Evolutionary conservation across 352 stramenopile genomes (phyloP).

Genomic region (Globisporangium canariense): DNA sequence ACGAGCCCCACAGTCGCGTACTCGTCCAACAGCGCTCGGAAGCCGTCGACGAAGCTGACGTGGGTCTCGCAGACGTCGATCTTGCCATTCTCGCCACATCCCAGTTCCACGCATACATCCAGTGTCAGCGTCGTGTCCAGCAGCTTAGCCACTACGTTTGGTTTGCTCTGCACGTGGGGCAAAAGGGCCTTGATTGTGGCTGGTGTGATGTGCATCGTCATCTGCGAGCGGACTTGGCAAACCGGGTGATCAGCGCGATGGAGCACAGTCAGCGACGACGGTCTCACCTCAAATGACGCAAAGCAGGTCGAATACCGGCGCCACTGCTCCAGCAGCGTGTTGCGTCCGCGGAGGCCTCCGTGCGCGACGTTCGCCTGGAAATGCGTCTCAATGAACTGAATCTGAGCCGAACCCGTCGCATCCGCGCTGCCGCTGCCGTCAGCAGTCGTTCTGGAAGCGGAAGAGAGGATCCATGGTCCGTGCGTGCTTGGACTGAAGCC

Average conservation of each 20-base stretch:
- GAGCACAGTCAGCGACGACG: slow-evolving; percentile 13
- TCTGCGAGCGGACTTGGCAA: slow-evolving; percentile 8
- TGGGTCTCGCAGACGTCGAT: slow-evolving; percentile 3
- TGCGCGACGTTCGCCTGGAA: slow-evolving; percentile 14
- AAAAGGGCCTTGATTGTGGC: slow-evolving; percentile 17
- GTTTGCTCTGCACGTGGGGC: slow-evolving; percentile 13
- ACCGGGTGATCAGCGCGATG: slow-evolving; percentile 6
- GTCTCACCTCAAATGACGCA: slow-evolving; percentile 8
- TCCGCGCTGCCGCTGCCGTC: background rate
- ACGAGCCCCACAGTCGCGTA: slow-evolving; percentile 20
- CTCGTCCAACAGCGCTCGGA: slow-evolving; percentile 19
- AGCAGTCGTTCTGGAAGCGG: slow-evolving; percentile 1
- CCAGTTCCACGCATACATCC: background rate
- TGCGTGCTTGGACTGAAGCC: slow-evolving; percentile 12
- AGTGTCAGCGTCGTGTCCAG: background rate
- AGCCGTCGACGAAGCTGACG: slow-evolving; percentile 13
- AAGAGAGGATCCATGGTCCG: slow-evolving; percentile 1
- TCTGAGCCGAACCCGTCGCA: slow-evolving; percentile 12
- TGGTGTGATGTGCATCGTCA: slow-evolving; percentile 14
- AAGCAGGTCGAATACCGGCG: slow-evolving; percentile 22
- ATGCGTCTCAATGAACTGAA: slow-evolving; percentile 22
- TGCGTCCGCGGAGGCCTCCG: slow-evolving; percentile 18
- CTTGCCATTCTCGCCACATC: background rate
- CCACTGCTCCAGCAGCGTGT: slow-evolving; percentile 30
- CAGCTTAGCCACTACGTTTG: background rate